Conservation (phyloP, 106 monocot species). For the Dioscorea dumetorum region DNA sequence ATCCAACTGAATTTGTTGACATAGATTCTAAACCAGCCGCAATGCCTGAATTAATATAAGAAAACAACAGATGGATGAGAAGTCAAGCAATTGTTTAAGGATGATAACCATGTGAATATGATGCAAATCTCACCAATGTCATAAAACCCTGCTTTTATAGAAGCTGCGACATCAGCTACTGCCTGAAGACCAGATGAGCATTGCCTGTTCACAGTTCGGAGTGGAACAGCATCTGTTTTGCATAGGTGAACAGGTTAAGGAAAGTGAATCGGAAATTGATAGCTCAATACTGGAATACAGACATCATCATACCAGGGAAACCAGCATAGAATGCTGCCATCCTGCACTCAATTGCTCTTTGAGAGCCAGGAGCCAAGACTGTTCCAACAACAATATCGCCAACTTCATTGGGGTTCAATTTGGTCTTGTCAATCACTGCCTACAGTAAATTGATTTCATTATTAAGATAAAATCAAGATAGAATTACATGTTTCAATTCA, state of each 20-base stretch:
- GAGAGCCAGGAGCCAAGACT: conserved; percentile 80
- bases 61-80: neutral
- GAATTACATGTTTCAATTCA: too few relatives aligned
- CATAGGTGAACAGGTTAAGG: neutral
- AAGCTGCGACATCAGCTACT: conserved; percentile 74
- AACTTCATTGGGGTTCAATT: conserved; percentile 76
- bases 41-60: conserved; percentile 34
- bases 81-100: neutral
- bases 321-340: conserved; percentile 91
- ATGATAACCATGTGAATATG: neutral
- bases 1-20: conserved; percentile 29
- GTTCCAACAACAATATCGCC: conserved; percentile 92
- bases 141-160: conserved; percentile 66
- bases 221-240: conserved; percentile 59
- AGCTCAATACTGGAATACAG: neutral
- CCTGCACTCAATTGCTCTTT: conserved; percentile 82
- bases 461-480: neutral
- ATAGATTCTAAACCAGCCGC: conserved; percentile 76
- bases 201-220: conserved; percentile 72
- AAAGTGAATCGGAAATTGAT: neutral
- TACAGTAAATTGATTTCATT: conserved; percentile 5
- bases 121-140: conserved; percentile 31
- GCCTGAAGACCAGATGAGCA: conserved; percentile 86
- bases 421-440: conserved; percentile 71
- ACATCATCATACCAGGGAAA: conserved; percentile 59